A percentile compares a stretch with the other conserved stretches of the same genome.
phyloP scores from a whole-genome alignment of 73 alveolate species.

The Paramecium tetraurelia region DNA sequence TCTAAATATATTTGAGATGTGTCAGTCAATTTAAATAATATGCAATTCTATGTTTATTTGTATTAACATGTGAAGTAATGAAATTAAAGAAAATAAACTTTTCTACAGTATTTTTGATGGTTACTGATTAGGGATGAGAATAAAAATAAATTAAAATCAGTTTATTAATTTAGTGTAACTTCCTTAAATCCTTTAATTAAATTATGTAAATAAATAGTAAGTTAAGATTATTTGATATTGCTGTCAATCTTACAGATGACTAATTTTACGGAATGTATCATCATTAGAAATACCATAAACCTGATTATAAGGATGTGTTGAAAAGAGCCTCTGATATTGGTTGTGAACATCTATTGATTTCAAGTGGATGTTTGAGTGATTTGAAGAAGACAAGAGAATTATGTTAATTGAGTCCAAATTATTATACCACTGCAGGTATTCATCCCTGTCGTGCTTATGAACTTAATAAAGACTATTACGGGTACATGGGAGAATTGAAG shows the following conservation, averaged over 20 bases:
- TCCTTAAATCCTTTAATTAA: background rate
- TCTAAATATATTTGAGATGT: no score
- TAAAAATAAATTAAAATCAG: background rate
- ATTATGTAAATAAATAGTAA: background rate
- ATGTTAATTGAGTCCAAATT: constrained; percentile 70
- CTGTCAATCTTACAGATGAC: constrained; percentile 94
- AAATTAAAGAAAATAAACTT: no score
- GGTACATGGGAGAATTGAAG: constrained; percentile 69
- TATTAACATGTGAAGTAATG: no score
- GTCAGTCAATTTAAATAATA: no score
- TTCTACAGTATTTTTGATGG: background rate
- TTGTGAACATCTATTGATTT: constrained; percentile 85
- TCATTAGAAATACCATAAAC: constrained; percentile 80
- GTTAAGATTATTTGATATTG: constrained; percentile 87
- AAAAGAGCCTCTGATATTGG: constrained; percentile 88
- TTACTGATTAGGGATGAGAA: background rate
- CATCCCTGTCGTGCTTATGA: constrained; percentile 97
- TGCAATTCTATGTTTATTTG: no score
- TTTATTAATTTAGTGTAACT: background rate
- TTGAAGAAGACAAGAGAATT: constrained; percentile 71
- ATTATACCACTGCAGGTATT: constrained; percentile 90
- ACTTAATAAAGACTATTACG: constrained; percentile 72
- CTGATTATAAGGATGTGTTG: constrained; percentile 88
- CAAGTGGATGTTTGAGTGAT: constrained; percentile 92
- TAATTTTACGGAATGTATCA: constrained; percentile 87